Evolutionary conservation across 2,329 filamentous ascomycete species (phyloP), one percentile per base, ranked within the genome.

Genomic region (Polytolypa hystricis): DNA sequence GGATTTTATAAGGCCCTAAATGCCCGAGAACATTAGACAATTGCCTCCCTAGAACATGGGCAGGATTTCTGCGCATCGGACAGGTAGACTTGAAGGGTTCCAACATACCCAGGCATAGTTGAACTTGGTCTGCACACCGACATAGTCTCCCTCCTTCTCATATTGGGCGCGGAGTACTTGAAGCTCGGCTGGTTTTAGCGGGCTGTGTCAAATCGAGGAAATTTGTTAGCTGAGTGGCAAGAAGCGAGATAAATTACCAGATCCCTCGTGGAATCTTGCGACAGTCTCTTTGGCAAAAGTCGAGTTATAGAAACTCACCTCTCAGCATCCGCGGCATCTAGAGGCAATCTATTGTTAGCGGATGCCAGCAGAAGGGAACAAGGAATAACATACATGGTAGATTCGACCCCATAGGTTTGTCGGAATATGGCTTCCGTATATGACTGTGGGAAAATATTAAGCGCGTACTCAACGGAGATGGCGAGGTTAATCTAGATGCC

Each of bases 61-160:
- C n/a, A n/a, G n/a, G n/a, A n/a, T n/a, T 30, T 30, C 15, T 18
- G 8, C 18, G 33, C 17, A 4, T 19, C 9, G 3, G 18, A 34
- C 23, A 6, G 35, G 37, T 35, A 19, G n/a, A n/a, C n/a, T n/a
- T n/a, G n/a, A n/a, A n/a, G 21, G 7, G 32, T 19, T 25, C 9
- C 23, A 23, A 49, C 69, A 39, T 75, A 93, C 86, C 91, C 91
- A 98, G 57, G 91, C 89, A 62, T 89, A 96, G 77, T 98, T 98
- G 75, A 98, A 98, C 60, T 96, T 96, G 43, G 91, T 98, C 64
- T 98, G 91, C 27, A 98, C 76, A 42, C 89, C 87, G 42, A 94
- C 89, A 69, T 93, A 93, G 53, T 93, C 84, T 49, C 89, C 91
- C 66, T 98, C 91, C 58, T 94, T 94, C 58, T 96, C 89, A 60